phyloP scores from a whole-genome alignment of 257 asterid species.

The Echites panduratus region DNA sequence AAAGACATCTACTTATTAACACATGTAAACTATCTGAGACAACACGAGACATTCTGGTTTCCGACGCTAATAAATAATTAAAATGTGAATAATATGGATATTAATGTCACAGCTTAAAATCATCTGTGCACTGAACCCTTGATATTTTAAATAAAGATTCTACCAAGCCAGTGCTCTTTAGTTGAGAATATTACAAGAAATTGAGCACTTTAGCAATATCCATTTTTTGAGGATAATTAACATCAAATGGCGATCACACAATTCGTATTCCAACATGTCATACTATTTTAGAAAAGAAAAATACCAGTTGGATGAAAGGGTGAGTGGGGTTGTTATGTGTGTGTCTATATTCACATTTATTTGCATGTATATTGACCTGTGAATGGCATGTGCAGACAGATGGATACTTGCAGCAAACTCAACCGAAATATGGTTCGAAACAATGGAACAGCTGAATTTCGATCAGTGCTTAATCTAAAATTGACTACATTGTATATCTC shows the following conservation, averaged over 20 bases:
- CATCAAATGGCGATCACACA: neutral
- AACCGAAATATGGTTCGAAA: neutral
- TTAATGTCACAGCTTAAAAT: neutral
- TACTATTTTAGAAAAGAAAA: no score
- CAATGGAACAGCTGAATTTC: neutral
- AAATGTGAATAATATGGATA: neutral
- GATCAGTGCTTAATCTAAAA: no score
- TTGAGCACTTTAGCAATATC: neutral
- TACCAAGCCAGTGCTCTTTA: neutral
- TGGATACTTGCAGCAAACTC: neutral
- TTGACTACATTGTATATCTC: no score
- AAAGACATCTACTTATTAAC: no score
- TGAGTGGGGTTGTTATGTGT: no score
- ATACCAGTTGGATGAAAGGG: no score
- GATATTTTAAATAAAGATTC: neutral
- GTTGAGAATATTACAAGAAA: neutral
- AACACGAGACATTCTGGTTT: neutral
- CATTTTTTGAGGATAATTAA: neutral
- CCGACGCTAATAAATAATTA: neutral
- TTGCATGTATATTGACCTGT: neutral
- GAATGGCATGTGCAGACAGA: neutral
- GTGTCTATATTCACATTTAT: no score
- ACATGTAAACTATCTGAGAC: no score
- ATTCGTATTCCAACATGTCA: neutral
- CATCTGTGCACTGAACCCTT: neutral